These are phyloP conservation scores for Aureobasidium sp. DNA, from an alignment of 2,329 filamentous ascomycete genomes.

Conservation along the genomic window DNA sequence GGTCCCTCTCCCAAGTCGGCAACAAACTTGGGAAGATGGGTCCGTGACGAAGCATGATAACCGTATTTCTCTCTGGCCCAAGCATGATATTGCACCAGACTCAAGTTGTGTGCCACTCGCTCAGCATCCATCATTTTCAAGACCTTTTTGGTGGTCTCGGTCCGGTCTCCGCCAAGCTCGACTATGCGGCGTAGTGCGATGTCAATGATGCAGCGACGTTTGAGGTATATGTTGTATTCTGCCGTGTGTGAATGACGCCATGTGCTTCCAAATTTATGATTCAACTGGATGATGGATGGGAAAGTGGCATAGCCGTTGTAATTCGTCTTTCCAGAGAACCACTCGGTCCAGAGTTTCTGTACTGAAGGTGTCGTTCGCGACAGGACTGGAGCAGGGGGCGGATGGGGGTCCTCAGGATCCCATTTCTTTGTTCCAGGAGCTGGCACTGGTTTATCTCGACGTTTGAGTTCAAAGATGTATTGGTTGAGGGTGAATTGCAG, in stretches of 20 bases:
- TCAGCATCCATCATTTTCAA: background rate
- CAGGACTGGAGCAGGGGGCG: background rate
- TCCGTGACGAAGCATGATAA: background rate
- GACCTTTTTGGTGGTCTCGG: background rate
- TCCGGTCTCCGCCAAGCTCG: background rate
- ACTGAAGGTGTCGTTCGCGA: background rate
- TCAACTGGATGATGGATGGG: background rate
- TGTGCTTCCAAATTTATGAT: background rate
- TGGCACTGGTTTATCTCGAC: background rate
- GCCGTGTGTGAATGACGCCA: background rate
- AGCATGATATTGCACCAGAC: background rate
- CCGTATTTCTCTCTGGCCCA: slow-evolving; percentile 2
- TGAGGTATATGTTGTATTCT: background rate
- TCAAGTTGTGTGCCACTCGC: background rate
- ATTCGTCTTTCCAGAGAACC: background rate
- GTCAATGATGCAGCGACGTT: background rate
- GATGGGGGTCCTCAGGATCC: background rate
- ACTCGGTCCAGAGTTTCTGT: slow-evolving; percentile 3
- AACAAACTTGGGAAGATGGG: background rate
- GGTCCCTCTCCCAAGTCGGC: background rate
- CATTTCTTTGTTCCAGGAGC: background rate
- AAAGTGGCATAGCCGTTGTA: background rate
- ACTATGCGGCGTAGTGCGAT: background rate
- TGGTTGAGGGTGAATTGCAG: background rate
- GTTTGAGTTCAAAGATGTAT: background rate